phyloP scores from a whole-genome alignment of 306 rosid species.

The Quillaja saponaria region DNA sequence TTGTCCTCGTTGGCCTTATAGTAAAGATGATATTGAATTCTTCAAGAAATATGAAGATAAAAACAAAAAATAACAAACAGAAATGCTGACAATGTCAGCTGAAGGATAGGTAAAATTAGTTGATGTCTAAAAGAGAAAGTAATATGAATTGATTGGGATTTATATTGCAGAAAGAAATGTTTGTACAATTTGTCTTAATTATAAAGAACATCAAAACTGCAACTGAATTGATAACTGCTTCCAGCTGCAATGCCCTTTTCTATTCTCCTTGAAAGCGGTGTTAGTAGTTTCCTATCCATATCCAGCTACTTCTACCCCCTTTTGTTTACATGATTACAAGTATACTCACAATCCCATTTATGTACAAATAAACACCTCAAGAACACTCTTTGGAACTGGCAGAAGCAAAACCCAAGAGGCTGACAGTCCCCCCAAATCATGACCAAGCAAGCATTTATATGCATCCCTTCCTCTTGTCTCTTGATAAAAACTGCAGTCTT shows the following conservation, averaged over 20 bases:
- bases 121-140: too few relatives aligned
- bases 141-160: constrained; percentile 5
- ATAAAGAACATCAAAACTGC: constrained; percentile 40
- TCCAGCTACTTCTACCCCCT: constrained; percentile 43
- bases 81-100: too few relatives aligned
- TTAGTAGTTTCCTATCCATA: constrained; percentile 57
- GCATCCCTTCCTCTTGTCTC: constrained; percentile 21
- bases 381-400: constrained; percentile 44
- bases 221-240: constrained; percentile 38
- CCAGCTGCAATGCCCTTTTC: constrained; percentile 37
- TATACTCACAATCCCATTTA: constrained; percentile 51
- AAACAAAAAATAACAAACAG: too few relatives aligned
- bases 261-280: constrained; percentile 38
- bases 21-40: too few relatives aligned
- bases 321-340: constrained; percentile 55
- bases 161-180: constrained; percentile 29
- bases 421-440: constrained; percentile 3
- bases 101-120: too few relatives aligned
- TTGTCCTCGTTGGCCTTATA: too few relatives aligned
- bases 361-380: constrained; percentile 57
- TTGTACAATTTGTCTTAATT: constrained; percentile 45
- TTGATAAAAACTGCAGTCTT: constrained; percentile 16
- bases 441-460: constrained; percentile 6
- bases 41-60: too few relatives aligned
- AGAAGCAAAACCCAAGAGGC: constrained; percentile 30